phyloP scores from a whole-genome alignment of 345 rosid species.

The Stellera chamaejasme region DNA sequence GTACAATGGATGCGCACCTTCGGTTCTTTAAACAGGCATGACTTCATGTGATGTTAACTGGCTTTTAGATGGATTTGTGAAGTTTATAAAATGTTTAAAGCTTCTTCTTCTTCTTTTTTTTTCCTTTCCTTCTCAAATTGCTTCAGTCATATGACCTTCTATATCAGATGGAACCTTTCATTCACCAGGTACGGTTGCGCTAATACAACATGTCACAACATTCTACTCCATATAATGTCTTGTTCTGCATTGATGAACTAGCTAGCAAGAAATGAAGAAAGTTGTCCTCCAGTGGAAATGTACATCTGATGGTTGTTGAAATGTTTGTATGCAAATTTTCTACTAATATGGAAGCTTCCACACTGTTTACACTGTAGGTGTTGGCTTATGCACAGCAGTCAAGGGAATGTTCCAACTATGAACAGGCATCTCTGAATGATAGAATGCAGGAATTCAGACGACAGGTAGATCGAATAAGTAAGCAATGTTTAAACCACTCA shows the following conservation, averaged over 20 bases:
- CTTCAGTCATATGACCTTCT: slow-evolving; percentile 71
- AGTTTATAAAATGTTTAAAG: slow-evolving; percentile 5
- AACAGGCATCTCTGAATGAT: slow-evolving; percentile 64
- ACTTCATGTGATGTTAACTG: slow-evolving; percentile 8
- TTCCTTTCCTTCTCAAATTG: slow-evolving; percentile 4
- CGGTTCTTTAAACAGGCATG: slow-evolving; percentile 63
- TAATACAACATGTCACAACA: neutral
- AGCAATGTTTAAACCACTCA: slow-evolving; percentile 20
- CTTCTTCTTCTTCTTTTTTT: slow-evolving; percentile 1
- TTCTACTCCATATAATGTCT: neutral
- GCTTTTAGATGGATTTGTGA: neutral
- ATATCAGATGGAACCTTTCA: slow-evolving; percentile 71
- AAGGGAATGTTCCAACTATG: slow-evolving; percentile 72
- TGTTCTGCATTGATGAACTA: too few relatives aligned
- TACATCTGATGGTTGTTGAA: too few relatives aligned
- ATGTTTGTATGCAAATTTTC: too few relatives aligned
- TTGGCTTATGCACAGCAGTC: slow-evolving; percentile 79
- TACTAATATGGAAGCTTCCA: too few relatives aligned
- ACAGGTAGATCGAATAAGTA: slow-evolving; percentile 54
- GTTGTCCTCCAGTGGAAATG: too few relatives aligned
- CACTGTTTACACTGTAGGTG: slow-evolving; percentile 29
- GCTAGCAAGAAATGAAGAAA: too few relatives aligned
- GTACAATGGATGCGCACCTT: slow-evolving; percentile 70
- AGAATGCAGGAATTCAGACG: slow-evolving; percentile 66
- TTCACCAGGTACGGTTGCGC: slow-evolving; percentile 46